Conservation (phyloP, 2,329 filamentous ascomycete genomes). For the Phyllosticta paracitricarpa region DNA sequence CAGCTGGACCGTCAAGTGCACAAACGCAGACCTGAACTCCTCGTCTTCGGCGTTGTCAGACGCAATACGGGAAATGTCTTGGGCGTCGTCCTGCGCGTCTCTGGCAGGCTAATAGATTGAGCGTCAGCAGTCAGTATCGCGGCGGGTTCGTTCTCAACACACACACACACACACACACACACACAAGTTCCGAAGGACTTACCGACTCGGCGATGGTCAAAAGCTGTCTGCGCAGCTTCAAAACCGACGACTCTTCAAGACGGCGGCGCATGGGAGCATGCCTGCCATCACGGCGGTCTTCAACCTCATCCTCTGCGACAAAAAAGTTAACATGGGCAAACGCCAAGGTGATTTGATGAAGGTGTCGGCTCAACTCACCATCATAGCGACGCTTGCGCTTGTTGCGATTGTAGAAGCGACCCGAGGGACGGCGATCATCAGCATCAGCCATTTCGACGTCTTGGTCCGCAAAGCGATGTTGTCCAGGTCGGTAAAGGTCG, state of each 20-base stretch:
- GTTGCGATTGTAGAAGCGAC: conserved; percentile 12
- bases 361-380: conserved; percentile 46
- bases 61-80: conserved; percentile 49
- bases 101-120: conserved; percentile 1
- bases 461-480: not conserved
- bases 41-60: conserved; percentile 70
- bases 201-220: conserved; percentile 29
- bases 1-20: conserved; percentile 66
- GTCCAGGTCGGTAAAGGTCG: conserved; percentile 2
- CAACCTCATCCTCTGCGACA: conserved; percentile 16
- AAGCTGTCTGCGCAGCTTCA: conserved; percentile 25
- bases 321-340: not conserved
- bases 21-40: conserved; percentile 62
- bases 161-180: too few relatives aligned
- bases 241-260: conserved; percentile 25
- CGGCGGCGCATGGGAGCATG: conserved; percentile 22
- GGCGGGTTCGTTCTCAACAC: not conserved
- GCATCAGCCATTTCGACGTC: conserved; percentile 4
- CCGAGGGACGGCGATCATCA: conserved; percentile 15
- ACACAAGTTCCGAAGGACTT: not conserved
- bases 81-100: conserved; percentile 23
- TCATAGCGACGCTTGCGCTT: conserved; percentile 69
- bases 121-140: not conserved
- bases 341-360: not conserved
- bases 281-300: conserved; percentile 18